Percentiles rank a stretch among this genome's conserved stretches.
Evolutionary conservation across 129 eudicot species (phyloP).

Genomic region (Escallonia herrerae): DNA sequence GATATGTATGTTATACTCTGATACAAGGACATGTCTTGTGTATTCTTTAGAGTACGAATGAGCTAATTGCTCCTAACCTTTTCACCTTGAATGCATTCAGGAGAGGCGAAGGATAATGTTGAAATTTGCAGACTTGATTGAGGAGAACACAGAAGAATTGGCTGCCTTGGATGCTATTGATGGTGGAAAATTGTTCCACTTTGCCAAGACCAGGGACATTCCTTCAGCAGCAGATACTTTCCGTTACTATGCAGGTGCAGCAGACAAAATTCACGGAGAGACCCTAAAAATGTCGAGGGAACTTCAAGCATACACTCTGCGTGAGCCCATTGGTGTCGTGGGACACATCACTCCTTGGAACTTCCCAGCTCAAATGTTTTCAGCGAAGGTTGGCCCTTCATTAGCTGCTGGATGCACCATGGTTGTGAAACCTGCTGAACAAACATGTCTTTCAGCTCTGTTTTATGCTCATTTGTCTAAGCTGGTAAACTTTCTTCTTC

Average conservation of each 20-base stretch:
- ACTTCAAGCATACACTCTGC: constrained; percentile 68
- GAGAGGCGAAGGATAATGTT: constrained; percentile 64
- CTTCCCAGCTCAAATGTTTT: constrained; percentile 66
- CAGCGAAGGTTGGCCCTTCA: constrained; percentile 68
- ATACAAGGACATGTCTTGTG: too few species aligned
- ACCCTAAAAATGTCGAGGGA: constrained; percentile 63
- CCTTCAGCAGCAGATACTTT: constrained; percentile 40
- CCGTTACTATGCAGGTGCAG: constrained; percentile 93
- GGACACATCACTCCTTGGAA: constrained; percentile 92
- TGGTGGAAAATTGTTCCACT: constrained; percentile 54
- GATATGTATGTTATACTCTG: too few species aligned
- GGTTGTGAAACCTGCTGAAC: constrained; percentile 91
- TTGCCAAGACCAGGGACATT: constrained; percentile 31
- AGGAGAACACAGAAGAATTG: constrained; percentile 52
- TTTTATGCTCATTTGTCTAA: constrained; percentile 78
- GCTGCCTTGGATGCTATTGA: constrained; percentile 66
- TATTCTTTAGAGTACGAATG: too few species aligned
- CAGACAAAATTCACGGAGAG: constrained; percentile 79
- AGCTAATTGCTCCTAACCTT: too few species aligned
- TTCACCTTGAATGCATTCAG: constrained; percentile 19
- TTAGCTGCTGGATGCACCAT: constrained; percentile 95
- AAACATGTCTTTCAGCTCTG: constrained; percentile 80
- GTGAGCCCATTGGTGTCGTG: constrained; percentile 82
- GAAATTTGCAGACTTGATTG: constrained; percentile 70
- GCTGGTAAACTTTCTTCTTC: constrained; percentile 26